phyloP scores from a whole-genome alignment of 1,139 yeast species.

The Debaryomyces coudertii region DNA sequence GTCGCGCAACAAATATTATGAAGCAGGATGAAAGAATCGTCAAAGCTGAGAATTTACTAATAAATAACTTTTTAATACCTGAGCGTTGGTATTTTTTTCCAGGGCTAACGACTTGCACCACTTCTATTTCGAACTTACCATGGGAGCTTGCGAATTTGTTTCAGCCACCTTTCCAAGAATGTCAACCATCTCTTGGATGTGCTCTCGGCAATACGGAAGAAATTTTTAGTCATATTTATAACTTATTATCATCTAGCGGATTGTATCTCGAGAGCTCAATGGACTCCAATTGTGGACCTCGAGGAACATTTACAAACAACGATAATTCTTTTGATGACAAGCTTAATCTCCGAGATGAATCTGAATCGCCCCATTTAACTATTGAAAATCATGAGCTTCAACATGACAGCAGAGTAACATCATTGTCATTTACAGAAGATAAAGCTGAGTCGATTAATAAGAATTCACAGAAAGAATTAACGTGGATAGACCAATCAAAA shows the following conservation, averaged over 20 bases:
- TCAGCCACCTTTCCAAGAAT: conserved; percentile 5
- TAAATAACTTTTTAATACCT: not conserved
- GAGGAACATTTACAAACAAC: not conserved
- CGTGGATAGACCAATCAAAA: conserved; percentile 12
- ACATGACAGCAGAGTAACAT: not conserved
- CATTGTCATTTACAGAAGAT: conserved; percentile 1
- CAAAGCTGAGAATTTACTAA: not conserved
- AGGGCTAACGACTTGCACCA: conserved; percentile 1
- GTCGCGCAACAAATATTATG: conserved; percentile 27
- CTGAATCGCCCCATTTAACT: not conserved
- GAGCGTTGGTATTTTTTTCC: conserved; percentile 6
- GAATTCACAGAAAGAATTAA: not conserved
- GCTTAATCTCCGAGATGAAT: not conserved
- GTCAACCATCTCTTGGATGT: not conserved
- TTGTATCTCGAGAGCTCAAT: not conserved
- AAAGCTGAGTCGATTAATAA: not conserved
- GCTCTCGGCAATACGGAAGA: conserved; percentile 4
- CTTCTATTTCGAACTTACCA: conserved; percentile 9
- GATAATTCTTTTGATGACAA: not conserved
- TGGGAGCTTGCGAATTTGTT: conserved; percentile 8
- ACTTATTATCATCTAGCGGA: conserved; percentile 1
- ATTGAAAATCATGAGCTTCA: not conserved
- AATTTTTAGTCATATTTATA: not conserved
- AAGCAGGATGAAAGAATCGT: not conserved
- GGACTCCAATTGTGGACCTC: not conserved